These are phyloP conservation scores for Zygosaccharomyces siamensis DNA, from an alignment of 805 yeast genomes.

Conservation along the genomic window DNA sequence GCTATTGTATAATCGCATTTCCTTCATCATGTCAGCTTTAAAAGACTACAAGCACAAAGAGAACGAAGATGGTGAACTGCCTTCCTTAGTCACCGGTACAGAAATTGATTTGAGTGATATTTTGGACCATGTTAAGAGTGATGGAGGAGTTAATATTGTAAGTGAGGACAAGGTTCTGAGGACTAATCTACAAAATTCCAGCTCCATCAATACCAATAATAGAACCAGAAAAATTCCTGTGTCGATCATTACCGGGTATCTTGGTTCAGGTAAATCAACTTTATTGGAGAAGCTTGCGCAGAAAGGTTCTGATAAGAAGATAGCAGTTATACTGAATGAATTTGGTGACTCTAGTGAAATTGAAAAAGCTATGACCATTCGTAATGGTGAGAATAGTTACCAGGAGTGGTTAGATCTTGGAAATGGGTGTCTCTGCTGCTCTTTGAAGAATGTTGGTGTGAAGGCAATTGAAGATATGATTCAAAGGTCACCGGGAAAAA, in stretches of 20 bases:
- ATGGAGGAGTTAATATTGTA: conserved; percentile 30
- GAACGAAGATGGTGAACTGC: conserved; percentile 35
- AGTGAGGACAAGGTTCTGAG: conserved; percentile 28
- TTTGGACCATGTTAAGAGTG: conserved; percentile 20
- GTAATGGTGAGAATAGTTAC: conserved; percentile 46
- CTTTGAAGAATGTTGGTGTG: conserved; percentile 93
- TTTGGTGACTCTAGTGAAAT: conserved; percentile 88
- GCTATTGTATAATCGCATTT: background rate
- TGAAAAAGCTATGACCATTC: conserved; percentile 77
- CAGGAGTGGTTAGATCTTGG: conserved; percentile 97
- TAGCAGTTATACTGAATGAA: conserved; percentile 90
- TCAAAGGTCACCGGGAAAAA: conserved; percentile 60
- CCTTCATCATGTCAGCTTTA: conserved; percentile 25
- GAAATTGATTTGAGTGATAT: conserved; percentile 28
- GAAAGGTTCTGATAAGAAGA: conserved; percentile 56
- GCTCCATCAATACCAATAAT: background rate
- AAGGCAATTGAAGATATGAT: conserved; percentile 87
- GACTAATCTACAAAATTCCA: conserved; percentile 27
- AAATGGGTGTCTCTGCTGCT: conserved; percentile 94
- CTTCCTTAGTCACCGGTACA: conserved; percentile 28
- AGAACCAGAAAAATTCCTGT: conserved; percentile 62
- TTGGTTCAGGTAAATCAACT: conserved; percentile 94
- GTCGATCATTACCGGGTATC: conserved; percentile 88
- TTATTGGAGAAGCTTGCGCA: conserved; percentile 68
- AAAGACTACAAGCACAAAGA: conserved; percentile 29